These are phyloP conservation scores for Diaporthe citrichinensis DNA, from an alignment of 2,329 filamentous ascomycete genomes.

Conservation along the genomic window DNA sequence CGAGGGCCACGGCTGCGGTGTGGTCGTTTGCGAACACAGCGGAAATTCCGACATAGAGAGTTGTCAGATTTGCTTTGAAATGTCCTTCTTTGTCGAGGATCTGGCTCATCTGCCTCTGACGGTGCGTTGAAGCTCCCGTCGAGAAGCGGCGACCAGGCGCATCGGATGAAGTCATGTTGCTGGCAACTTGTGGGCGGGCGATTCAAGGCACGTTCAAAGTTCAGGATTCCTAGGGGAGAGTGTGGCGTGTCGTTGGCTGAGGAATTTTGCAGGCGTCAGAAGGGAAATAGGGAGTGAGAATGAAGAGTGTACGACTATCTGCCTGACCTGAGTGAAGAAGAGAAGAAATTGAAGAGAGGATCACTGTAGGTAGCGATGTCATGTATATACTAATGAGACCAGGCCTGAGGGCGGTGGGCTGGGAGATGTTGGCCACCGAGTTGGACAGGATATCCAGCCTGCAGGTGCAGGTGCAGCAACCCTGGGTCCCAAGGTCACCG, in stretches of 20 bases:
- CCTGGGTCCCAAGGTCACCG: background rate
- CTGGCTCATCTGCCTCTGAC: conserved; percentile 62
- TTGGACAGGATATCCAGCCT: background rate
- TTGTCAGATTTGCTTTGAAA: conserved; percentile 62
- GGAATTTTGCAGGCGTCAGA: background rate
- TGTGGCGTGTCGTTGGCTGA: background rate
- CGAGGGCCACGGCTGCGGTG: conserved; percentile 73
- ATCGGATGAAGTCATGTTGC: conserved; percentile 36
- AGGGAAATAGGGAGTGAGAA: background rate
- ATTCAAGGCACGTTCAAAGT: background rate
- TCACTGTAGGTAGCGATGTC: background rate
- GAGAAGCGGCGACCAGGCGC: conserved; percentile 56
- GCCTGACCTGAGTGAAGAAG: background rate
- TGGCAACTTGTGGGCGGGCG: background rate
- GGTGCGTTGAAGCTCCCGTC: conserved; percentile 60
- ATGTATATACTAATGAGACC: background rate
- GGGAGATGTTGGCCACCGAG: background rate
- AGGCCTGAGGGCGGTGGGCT: background rate
- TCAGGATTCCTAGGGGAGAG: background rate
- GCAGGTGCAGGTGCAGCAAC: background rate
- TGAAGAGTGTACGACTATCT: background rate
- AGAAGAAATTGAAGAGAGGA: background rate
- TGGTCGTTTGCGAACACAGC: conserved; percentile 65
- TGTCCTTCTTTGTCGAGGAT: conserved; percentile 58
- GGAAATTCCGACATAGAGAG: conserved; percentile 74